phyloP scores from a whole-genome alignment of 768 basidiomycete species.

The Leucosporidium yakuticum region DNA sequence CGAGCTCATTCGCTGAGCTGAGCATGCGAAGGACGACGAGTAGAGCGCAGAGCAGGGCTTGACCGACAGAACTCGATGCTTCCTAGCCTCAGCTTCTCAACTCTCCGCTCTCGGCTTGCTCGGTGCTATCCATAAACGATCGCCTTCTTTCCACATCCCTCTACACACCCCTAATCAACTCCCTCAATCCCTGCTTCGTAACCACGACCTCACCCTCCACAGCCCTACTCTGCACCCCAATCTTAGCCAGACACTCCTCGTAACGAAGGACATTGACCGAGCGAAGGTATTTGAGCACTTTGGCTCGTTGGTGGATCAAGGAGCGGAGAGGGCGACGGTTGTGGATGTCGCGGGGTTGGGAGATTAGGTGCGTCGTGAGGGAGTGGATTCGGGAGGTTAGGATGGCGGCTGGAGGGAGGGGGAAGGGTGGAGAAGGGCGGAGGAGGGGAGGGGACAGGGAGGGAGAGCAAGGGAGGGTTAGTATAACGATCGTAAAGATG shows the following conservation, averaged over 20 bases:
- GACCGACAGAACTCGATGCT: too few species aligned
- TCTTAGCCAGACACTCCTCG: conserved; percentile 60
- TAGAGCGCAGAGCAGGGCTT: too few species aligned
- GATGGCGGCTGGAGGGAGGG: conserved; percentile 61
- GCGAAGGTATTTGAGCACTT: conserved; percentile 72
- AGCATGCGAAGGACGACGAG: too few species aligned
- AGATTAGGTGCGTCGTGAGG: conserved; percentile 63
- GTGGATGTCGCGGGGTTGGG: conserved; percentile 61
- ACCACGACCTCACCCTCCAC: conserved; percentile 88
- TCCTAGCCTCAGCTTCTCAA: background rate
- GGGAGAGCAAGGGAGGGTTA: conserved; percentile 1
- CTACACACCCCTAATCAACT: conserved; percentile 25
- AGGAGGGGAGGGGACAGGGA: too few species aligned
- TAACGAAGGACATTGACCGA: conserved; percentile 62
- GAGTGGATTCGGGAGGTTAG: conserved; percentile 79
- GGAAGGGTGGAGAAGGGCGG: background rate
- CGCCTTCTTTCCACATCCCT: background rate
- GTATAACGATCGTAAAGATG: too few species aligned
- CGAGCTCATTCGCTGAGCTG: too few species aligned
- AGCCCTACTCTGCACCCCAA: conserved; percentile 69
- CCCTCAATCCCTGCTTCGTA: conserved; percentile 24
- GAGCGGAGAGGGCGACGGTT: conserved; percentile 69
- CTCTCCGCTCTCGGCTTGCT: background rate
- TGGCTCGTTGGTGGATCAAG: conserved; percentile 76
- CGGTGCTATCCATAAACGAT: background rate